Conservation (phyloP, 208 protist genomes). For the Acanthamoeba healyi region DNA sequence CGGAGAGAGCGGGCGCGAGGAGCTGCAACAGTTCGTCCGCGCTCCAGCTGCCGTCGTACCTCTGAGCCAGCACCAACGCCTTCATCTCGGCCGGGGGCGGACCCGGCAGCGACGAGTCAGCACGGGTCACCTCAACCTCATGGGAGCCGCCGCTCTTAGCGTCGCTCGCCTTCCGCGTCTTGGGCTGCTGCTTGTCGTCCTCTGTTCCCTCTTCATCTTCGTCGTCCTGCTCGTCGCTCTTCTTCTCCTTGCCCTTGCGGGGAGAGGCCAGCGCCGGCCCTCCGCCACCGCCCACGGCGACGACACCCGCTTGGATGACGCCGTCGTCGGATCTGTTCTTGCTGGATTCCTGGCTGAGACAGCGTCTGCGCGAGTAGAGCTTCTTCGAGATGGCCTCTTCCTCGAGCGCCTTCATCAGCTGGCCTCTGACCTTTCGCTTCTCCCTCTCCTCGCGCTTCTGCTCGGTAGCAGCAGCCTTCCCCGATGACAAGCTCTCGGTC, state of each 20-base stretch:
- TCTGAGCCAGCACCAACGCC: neutral
- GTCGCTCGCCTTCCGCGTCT: no score
- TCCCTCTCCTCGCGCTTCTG: neutral
- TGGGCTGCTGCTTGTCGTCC: no score
- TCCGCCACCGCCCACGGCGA: no score
- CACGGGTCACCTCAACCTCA: no score
- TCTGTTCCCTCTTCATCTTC: neutral
- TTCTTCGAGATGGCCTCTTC: neutral
- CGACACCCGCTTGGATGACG: neutral
- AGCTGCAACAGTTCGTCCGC: neutral
- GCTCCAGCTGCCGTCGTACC: constrained; percentile 20
- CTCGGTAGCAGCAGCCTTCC: neutral
- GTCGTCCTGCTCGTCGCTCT: neutral
- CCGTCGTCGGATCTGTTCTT: no score
- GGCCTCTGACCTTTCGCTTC: neutral
- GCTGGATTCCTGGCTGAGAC: no score
- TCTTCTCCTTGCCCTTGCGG: neutral
- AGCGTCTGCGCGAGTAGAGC: neutral
- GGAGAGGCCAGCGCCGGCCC: no score
- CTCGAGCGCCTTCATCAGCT: neutral
- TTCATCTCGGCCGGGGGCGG: constrained; percentile 18
- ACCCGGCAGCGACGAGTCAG: neutral
- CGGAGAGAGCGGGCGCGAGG: neutral
- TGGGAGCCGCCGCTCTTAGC: neutral
- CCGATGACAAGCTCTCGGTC: neutral